phyloP scores from a whole-genome alignment of 345 rosid genomes.

The Linum usitatissimum region DNA sequence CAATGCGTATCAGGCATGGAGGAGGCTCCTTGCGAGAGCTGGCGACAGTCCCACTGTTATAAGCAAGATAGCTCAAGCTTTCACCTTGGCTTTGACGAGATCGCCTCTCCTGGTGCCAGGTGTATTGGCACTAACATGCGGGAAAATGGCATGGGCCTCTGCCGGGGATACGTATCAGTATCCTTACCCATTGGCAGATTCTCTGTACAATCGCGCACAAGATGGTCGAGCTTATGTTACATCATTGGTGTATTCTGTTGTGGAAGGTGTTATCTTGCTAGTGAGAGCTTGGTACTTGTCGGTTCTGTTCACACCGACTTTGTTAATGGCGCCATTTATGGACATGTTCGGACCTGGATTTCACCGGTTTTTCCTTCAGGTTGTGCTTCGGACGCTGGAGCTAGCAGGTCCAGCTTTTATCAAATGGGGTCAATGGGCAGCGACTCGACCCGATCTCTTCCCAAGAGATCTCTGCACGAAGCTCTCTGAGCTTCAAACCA shows the following conservation, averaged over 20 bases:
- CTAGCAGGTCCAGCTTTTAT: slow-evolving; percentile 95
- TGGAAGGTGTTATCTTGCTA: slow-evolving; percentile 48
- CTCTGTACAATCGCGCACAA: slow-evolving; percentile 46
- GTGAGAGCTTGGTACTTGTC: slow-evolving; percentile 66
- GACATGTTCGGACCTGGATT: slow-evolving; percentile 44
- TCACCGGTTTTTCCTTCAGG: slow-evolving; percentile 35
- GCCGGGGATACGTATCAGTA: slow-evolving; percentile 25
- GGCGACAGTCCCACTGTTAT: slow-evolving; percentile 26
- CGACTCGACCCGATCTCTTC: slow-evolving; percentile 91
- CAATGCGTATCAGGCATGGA: slow-evolving; percentile 54
- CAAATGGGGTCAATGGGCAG: slow-evolving; percentile 99
- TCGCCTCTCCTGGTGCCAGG: slow-evolving; percentile 54
- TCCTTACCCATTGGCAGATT: slow-evolving; percentile 33
- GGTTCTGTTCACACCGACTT: slow-evolving; percentile 63
- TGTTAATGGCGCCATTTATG: slow-evolving; percentile 66
- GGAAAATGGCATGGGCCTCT: slow-evolving; percentile 48
- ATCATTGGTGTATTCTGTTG: slow-evolving; percentile 28
- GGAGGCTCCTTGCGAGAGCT: slow-evolving; percentile 33
- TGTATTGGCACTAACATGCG: slow-evolving; percentile 43
- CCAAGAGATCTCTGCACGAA: slow-evolving; percentile 76
- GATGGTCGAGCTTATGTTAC: slow-evolving; percentile 49
- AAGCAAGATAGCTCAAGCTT: slow-evolving; percentile 60
- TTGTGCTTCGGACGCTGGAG: slow-evolving; percentile 69
- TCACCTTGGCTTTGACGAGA: slow-evolving; percentile 60
- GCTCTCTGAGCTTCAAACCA: slow-evolving; percentile 82